Conservation (phyloP, 768 basidiomycete genomes). For the Lactarius deliciosus region DNA sequence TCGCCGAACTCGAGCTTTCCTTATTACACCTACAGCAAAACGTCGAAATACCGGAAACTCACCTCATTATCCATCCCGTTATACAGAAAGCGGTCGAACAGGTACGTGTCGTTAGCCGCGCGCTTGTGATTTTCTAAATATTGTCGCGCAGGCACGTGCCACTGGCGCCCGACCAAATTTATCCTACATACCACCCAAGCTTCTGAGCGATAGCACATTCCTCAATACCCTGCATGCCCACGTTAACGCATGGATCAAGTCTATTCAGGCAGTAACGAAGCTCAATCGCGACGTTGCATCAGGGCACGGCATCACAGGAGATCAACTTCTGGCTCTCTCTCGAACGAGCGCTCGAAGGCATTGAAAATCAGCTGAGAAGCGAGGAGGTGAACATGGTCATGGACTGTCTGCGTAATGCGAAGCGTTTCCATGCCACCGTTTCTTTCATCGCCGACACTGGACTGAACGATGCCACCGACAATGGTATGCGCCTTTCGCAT, state of each 20-base stretch:
- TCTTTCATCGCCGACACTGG: slow-evolving; percentile 98
- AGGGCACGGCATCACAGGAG: slow-evolving; percentile 96
- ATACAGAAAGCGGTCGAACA: slow-evolving; percentile 87
- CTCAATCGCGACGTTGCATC: slow-evolving; percentile 90
- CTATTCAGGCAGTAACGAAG: slow-evolving; percentile 95
- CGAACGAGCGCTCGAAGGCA: slow-evolving; percentile 89
- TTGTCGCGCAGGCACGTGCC: slow-evolving; percentile 42
- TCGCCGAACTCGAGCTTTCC: slow-evolving; percentile 94
- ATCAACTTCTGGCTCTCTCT: slow-evolving; percentile 99
- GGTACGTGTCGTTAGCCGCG: slow-evolving; percentile 12
- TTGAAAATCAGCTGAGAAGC: slow-evolving; percentile 86
- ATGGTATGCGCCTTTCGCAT: slow-evolving; percentile 49
- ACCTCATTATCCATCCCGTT: slow-evolving; percentile 85
- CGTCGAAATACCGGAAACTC: slow-evolving; percentile 97
- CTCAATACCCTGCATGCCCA: slow-evolving; percentile 91
- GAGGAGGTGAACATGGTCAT: slow-evolving; percentile 92
- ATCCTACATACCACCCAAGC: slow-evolving; percentile 67
- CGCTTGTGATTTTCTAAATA: neutral
- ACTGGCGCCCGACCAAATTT: slow-evolving; percentile 65
- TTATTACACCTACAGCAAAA: slow-evolving; percentile 96
- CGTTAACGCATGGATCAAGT: slow-evolving; percentile 98
- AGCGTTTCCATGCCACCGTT: slow-evolving; percentile 95
- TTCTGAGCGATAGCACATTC: slow-evolving; percentile 85
- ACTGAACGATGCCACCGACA: slow-evolving; percentile 88
- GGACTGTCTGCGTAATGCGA: slow-evolving; percentile 93